Evolutionary conservation across 257 asterid species (phyloP).

Genomic region (Nemophila menziesii): DNA sequence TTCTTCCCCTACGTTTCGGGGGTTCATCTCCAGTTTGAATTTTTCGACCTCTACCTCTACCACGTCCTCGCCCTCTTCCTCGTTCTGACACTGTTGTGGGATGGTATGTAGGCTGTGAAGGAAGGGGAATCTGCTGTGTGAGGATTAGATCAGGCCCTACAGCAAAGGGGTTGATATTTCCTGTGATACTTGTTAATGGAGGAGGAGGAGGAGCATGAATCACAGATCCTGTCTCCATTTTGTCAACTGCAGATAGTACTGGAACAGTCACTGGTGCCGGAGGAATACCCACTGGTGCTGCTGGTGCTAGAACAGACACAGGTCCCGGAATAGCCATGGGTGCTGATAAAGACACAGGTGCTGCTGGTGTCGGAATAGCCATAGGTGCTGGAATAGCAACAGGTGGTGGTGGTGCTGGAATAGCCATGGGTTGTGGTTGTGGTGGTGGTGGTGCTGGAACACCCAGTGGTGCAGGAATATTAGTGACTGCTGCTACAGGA

Average conservation of each 20-base stretch:
- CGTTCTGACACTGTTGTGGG: constrained; percentile 40
- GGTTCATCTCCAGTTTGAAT: constrained; percentile 55
- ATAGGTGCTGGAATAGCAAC: constrained; percentile 15
- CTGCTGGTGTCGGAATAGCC: constrained; percentile 6
- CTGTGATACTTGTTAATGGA: constrained; percentile 24
- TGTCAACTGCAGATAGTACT: constrained; percentile 12
- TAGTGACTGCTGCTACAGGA: neutral
- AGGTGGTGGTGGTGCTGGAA: constrained; percentile 7
- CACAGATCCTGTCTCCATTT: constrained; percentile 9
- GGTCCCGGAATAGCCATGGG: constrained; percentile 8
- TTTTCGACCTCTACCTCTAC: constrained; percentile 69
- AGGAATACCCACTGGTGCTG: constrained; percentile 1
- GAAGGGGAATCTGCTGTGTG: constrained; percentile 29
- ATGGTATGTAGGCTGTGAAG: constrained; percentile 34
- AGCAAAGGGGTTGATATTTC: constrained; percentile 28
- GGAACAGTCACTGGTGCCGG: constrained; percentile 13
- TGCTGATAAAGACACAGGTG: too few species aligned
- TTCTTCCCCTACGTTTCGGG: constrained; percentile 70
- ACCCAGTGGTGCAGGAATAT: constrained; percentile 12
- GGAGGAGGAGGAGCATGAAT: constrained; percentile 25
- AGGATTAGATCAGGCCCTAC: constrained; percentile 18
- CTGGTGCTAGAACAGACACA: constrained; percentile 14
- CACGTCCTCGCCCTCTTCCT: too few species aligned
- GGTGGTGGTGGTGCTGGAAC: constrained; percentile 6
- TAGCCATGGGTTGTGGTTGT: constrained; percentile 11